Percentiles rank a stretch among this genome's conserved stretches.
phyloP scores from a whole-genome alignment of 495 filamentous ascomycete genomes.

The Penicillium daleae region DNA sequence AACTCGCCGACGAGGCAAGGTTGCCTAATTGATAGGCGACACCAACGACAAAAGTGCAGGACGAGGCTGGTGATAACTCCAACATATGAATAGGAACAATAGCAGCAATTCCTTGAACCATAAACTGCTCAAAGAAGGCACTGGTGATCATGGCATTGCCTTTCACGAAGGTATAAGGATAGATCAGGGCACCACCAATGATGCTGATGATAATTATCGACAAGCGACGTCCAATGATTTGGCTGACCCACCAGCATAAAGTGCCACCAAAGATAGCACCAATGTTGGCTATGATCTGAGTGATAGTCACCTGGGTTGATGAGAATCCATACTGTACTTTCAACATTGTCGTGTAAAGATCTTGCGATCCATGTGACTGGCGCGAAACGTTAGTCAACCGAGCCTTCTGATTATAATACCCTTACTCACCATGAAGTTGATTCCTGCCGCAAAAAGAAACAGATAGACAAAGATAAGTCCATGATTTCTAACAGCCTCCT shows the following conservation, averaged over 20 bases:
- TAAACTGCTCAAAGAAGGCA: constrained; percentile 69
- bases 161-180: constrained; percentile 35
- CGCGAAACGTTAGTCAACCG: background rate
- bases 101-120: constrained; percentile 82
- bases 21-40: constrained; percentile 85
- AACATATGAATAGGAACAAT: constrained; percentile 80
- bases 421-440: constrained; percentile 33
- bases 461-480: constrained; percentile 49
- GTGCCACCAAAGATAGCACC: constrained; percentile 35
- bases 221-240: constrained; percentile 39
- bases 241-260: constrained; percentile 40
- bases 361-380: constrained; percentile 43
- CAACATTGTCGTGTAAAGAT: constrained; percentile 50
- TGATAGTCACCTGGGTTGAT: constrained; percentile 38
- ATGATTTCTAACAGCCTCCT: constrained; percentile 32
- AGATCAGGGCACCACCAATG: constrained; percentile 37
- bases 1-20: constrained; percentile 72
- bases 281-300: constrained; percentile 35
- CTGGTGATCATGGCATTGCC: constrained; percentile 34
- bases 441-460: constrained; percentile 46
- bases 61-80: constrained; percentile 75
- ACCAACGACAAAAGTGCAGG: constrained; percentile 80
- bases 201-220: constrained; percentile 39
- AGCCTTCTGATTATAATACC: background rate
- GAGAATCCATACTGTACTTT: constrained; percentile 37